Base-by-base conservation (phyloP, 164 flowering plant species). In the Nymphaea colorata region DNA sequence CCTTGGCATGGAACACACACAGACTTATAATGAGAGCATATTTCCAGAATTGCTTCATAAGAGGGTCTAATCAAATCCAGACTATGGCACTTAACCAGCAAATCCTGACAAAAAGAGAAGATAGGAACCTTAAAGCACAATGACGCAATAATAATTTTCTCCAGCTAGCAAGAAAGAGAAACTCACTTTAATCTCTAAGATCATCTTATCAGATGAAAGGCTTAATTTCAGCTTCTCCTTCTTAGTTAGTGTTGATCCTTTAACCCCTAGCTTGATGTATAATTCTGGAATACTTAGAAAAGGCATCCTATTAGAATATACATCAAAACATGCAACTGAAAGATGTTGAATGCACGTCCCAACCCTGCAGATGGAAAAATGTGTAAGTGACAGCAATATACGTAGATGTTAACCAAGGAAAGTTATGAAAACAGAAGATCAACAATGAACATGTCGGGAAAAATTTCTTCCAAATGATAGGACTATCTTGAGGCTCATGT, bases 31-130 rank as follows among this genome's bases (percentile, higher is more conserved):
- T 44, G 69, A 17, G 78, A 42, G 63, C 67, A 74, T 69, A 90
- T 72, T 63, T 72, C 73, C 74, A 90, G 69, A 4, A 72, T 78
- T 25, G 86, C 89, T 65, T 73, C 72, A 79, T 83, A 86, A 64
- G 60, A 60, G 44, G 93, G 93, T 6, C 83, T 76, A 66, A 86
- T 81, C 73, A 61, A 44, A 68, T 88, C 91, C 59, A 90, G 66
- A 4, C 81, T 68, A 43, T 69, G 17, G 67, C 78, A 70, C 70
- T 79, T 76, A 70, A 84, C 62, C 51, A 77, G 59, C 8, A 84
- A 18, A 76, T 82, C 81, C 93, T 90, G 0, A 63, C 41, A 14
- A 4, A 55, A 11, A 36, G 17, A 67, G 61, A 25, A 67, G 43
- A 3, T 15, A 61, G 63, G 2, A 16, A 61, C 5, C 25, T 61